phyloP scores from a whole-genome alignment of 2,329 filamentous ascomycete species.

The Aspergillus luchuensis region DNA sequence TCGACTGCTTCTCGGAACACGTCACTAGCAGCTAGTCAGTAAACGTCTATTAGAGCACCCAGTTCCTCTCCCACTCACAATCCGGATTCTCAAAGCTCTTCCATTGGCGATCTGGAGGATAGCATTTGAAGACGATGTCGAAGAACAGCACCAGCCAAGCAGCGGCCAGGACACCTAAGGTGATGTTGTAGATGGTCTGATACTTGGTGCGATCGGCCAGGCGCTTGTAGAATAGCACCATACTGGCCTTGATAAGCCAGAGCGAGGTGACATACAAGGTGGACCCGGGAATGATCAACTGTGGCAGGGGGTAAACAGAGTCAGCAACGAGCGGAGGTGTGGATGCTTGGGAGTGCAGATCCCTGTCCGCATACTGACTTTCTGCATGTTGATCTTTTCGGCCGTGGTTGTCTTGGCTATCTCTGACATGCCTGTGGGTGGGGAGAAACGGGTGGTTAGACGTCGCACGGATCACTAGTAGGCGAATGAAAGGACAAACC shows the following conservation, averaged over 20 bases:
- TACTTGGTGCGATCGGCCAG: slow-evolving; percentile 25
- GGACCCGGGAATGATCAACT: slow-evolving; percentile 28
- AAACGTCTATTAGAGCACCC: not conserved
- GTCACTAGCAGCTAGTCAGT: slow-evolving; percentile 13
- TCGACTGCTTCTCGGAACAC: slow-evolving; percentile 15
- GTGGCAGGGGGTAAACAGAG: not conserved
- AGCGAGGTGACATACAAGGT: slow-evolving; percentile 26
- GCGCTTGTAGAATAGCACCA: slow-evolving; percentile 28
- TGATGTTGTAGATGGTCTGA: slow-evolving; percentile 24
- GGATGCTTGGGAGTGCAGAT: not conserved
- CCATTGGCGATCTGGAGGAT: slow-evolving; percentile 18
- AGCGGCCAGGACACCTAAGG: slow-evolving; percentile 16
- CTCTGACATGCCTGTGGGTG: slow-evolving; percentile 21
- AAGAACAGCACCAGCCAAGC: slow-evolving; percentile 25
- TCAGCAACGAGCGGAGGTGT: not conserved
- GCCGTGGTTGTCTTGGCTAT: slow-evolving; percentile 12
- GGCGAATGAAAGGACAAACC: slow-evolving; percentile 11
- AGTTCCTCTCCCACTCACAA: not conserved
- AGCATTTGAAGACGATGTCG: slow-evolving; percentile 27
- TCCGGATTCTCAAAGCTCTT: slow-evolving; percentile 4
- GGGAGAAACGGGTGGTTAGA: not conserved
- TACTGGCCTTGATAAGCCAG: slow-evolving; percentile 25
- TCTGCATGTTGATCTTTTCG: slow-evolving; percentile 21
- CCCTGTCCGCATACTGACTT: slow-evolving; percentile 14
- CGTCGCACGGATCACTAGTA: not conserved